Evolutionary conservation across 768 basidiomycete species (phyloP).

Genomic region (Termitomyces sp.): DNA sequence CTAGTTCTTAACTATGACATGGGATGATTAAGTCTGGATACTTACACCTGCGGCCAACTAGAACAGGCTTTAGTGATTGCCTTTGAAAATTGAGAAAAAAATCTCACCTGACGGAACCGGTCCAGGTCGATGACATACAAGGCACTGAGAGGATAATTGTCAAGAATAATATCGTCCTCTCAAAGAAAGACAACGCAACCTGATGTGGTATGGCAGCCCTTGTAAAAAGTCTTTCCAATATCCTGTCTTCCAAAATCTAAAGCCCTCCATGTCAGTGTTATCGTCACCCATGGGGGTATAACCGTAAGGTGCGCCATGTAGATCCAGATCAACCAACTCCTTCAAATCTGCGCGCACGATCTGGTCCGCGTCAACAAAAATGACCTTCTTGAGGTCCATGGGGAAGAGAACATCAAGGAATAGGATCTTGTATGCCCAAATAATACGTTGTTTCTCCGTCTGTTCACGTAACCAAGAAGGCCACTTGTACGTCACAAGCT

Average conservation of each 20-base stretch:
- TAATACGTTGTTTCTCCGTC: conserved; percentile 96
- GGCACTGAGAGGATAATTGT: conserved; percentile 48
- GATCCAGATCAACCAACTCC: conserved; percentile 89
- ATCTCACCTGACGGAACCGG: conserved; percentile 81
- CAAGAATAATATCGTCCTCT: neutral
- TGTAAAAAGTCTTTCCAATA: conserved; percentile 89
- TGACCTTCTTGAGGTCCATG: conserved; percentile 98
- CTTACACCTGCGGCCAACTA: conserved; percentile 52
- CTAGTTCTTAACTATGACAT: neutral
- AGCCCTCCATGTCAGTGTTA: conserved; percentile 93
- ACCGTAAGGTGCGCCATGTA: conserved; percentile 91
- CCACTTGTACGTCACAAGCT: conserved; percentile 99
- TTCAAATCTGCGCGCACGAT: conserved; percentile 96
- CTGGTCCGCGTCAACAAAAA: conserved; percentile 98
- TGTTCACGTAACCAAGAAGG: conserved; percentile 97
- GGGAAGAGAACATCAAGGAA: conserved; percentile 99
- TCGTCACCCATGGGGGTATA: conserved; percentile 99
- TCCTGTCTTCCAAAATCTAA: conserved; percentile 98
- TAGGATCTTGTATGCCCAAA: conserved; percentile 99
- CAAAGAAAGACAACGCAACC: conserved; percentile 39
- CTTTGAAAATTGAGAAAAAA: neutral
- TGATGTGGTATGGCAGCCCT: conserved; percentile 92
- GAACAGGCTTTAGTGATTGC: neutral
- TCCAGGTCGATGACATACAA: conserved; percentile 95
- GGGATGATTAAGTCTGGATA: neutral